Evolutionary conservation across 345 rosid genomes (phyloP).

Genomic region (Hypericum perforatum): DNA sequence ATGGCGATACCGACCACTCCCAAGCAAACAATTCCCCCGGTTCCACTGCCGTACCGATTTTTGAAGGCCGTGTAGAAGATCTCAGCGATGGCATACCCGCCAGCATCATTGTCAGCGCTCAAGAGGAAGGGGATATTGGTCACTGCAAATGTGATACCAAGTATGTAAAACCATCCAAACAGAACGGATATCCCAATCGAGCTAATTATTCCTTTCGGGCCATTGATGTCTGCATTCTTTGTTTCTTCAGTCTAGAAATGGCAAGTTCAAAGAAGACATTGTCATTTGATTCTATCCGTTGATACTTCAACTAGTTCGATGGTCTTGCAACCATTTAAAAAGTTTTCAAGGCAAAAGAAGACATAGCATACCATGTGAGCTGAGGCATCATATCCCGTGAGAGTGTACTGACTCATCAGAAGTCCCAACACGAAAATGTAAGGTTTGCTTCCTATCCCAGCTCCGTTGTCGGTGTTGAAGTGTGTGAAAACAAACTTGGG

Average conservation of each 20-base stretch:
- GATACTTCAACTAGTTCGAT: too few species aligned
- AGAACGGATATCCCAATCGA: constrained; percentile 80
- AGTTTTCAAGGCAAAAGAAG: too few species aligned
- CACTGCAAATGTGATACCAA: constrained; percentile 83
- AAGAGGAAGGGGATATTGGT: constrained; percentile 68
- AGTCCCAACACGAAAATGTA: constrained; percentile 88
- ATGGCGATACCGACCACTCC: constrained; percentile 80
- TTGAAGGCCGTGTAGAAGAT: constrained; percentile 78
- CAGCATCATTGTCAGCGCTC: constrained; percentile 67
- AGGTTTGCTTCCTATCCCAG: constrained; percentile 47
- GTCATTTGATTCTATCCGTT: constrained; percentile 9
- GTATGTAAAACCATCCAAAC: constrained; percentile 88
- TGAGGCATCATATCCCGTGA: constrained; percentile 92
- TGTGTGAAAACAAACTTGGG: constrained; percentile 80
- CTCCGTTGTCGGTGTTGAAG: constrained; percentile 72
- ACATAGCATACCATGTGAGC: constrained; percentile 75
- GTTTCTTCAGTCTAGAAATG: constrained; percentile 85
- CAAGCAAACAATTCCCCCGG: constrained; percentile 81
- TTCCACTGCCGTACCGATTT: constrained; percentile 76
- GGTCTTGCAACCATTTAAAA: too few species aligned
- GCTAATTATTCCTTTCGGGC: constrained; percentile 82
- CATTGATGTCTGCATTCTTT: constrained; percentile 75
- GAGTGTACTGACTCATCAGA: constrained; percentile 91
- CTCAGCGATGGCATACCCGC: constrained; percentile 88
- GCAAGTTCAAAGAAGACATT: not conserved